Percentiles rank a stretch among this genome's conserved stretches.
These are phyloP conservation scores for Skeletonema tropicum DNA, from an alignment of 108 stramenopile genomes.

Conservation along the genomic window DNA sequence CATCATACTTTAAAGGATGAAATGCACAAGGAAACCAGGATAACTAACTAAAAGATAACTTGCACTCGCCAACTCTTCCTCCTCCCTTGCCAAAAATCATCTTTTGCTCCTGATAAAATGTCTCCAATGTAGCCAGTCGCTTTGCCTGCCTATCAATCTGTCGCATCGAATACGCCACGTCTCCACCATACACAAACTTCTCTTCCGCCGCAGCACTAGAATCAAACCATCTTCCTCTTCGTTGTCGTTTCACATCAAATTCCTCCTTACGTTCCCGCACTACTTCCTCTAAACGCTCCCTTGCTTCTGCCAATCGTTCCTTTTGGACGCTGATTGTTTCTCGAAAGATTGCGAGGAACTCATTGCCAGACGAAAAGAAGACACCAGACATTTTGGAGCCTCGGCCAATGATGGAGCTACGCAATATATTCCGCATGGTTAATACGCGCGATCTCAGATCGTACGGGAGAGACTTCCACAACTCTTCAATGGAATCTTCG, in stretches of 20 bases:
- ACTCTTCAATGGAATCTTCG: constrained; percentile 12
- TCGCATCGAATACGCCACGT: constrained; percentile 33
- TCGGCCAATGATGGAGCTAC: constrained; percentile 48
- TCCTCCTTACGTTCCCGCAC: constrained; percentile 46
- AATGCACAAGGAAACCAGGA: no score
- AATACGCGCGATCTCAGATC: constrained; percentile 41
- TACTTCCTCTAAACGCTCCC: constrained; percentile 36
- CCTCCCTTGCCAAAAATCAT: constrained; percentile 50
- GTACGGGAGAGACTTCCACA: constrained; percentile 44
- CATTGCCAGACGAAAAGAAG: constrained; percentile 45
- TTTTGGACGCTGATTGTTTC: constrained; percentile 41
- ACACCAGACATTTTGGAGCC: constrained; percentile 51
- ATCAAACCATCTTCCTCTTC: constrained; percentile 48
- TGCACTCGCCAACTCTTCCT: constrained; percentile 31
- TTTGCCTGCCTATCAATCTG: constrained; percentile 44
- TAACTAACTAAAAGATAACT: no score
- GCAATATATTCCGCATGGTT: constrained; percentile 52
- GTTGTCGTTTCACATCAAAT: constrained; percentile 30
- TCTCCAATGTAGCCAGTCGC: constrained; percentile 38
- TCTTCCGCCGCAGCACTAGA: constrained; percentile 23
- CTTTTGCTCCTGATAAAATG: constrained; percentile 58
- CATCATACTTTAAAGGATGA: no score
- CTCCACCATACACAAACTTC: constrained; percentile 40
- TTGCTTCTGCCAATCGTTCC: constrained; percentile 46
- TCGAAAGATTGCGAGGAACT: constrained; percentile 55